phyloP scores from a whole-genome alignment of 2,329 filamentous ascomycete genomes.

The Talaromyces sp. region DNA sequence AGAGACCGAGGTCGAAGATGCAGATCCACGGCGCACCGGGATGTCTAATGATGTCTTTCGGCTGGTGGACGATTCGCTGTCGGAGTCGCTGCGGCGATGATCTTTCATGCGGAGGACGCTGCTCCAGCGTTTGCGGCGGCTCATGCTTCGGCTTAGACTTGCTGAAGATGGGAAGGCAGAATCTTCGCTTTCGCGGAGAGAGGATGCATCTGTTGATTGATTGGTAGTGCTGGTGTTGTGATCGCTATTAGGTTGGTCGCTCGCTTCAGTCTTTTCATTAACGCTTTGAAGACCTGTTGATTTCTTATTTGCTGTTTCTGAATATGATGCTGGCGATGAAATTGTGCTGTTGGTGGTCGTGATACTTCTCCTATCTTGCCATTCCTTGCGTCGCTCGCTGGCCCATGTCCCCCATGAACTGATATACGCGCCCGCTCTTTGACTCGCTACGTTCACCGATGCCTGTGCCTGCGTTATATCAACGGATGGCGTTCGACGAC shows the following conservation, averaged over 20 bases:
- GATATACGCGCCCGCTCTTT: conserved; percentile 60
- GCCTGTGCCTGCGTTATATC: conserved; percentile 56
- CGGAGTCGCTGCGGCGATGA: conserved; percentile 7
- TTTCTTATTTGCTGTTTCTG: background rate
- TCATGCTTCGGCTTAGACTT: conserved; percentile 8
- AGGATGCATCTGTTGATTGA: background rate
- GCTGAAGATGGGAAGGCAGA: background rate
- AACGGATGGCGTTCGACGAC: conserved; percentile 36
- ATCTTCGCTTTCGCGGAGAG: conserved; percentile 10
- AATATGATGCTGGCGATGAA: conserved; percentile 23
- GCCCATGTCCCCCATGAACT: conserved; percentile 64
- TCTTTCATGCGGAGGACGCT: conserved; percentile 16
- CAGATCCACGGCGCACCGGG: background rate
- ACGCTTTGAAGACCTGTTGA: conserved; percentile 12
- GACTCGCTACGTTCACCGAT: conserved; percentile 52
- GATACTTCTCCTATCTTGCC: conserved; percentile 39
- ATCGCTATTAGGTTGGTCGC: background rate
- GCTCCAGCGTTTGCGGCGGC: conserved; percentile 18
- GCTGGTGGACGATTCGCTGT: conserved; percentile 14
- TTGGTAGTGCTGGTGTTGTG: background rate
- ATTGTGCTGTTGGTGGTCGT: conserved; percentile 19
- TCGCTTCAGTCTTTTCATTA: conserved; percentile 4
- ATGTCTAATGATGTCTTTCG: conserved; percentile 10
- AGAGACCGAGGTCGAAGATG: background rate
- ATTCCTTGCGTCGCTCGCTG: conserved; percentile 46